phyloP scores from a whole-genome alignment of 805 yeast genomes.

The Kurtzmaniella fragi region DNA sequence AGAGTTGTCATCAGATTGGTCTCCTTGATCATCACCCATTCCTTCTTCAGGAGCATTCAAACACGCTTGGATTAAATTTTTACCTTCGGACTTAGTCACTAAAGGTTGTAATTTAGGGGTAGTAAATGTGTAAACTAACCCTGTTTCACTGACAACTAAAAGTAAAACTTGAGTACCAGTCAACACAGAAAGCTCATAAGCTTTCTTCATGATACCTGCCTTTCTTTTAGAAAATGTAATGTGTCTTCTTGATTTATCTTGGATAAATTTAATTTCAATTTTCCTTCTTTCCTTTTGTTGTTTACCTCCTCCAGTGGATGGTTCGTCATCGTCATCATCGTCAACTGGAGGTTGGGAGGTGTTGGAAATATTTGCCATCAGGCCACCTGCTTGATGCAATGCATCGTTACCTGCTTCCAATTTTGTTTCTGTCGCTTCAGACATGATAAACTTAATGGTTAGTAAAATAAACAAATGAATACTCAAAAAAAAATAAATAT shows the following conservation, averaged over 20 bases:
- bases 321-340: conserved; percentile 51
- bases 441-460: conserved; percentile 21
- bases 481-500: conserved; percentile 5
- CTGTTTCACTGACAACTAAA: conserved; percentile 96
- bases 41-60: conserved; percentile 93
- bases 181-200: conserved; percentile 93
- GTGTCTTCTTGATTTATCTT: conserved; percentile 96
- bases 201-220: conserved; percentile 99
- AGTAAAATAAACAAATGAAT: conserved; percentile 7
- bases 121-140: conserved; percentile 94
- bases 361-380: conserved; percentile 17
- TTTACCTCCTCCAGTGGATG: conserved; percentile 41
- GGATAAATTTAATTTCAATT: conserved; percentile 94
- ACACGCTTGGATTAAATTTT: conserved; percentile 94
- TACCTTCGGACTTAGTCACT: conserved; percentile 96
- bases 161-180: conserved; percentile 96
- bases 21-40: conserved; percentile 57
- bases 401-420: conserved; percentile 26
- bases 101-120: conserved; percentile 98
- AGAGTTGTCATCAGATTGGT: conserved; percentile 45
- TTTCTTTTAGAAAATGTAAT: conserved; percentile 97
- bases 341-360: conserved; percentile 22
- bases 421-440: conserved; percentile 37
- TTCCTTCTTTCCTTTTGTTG: conserved; percentile 66
- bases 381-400: conserved; percentile 5